These are phyloP conservation scores for Skeletonema costatum DNA, from an alignment of 108 stramenopile species.

Conservation along the genomic window DNA sequence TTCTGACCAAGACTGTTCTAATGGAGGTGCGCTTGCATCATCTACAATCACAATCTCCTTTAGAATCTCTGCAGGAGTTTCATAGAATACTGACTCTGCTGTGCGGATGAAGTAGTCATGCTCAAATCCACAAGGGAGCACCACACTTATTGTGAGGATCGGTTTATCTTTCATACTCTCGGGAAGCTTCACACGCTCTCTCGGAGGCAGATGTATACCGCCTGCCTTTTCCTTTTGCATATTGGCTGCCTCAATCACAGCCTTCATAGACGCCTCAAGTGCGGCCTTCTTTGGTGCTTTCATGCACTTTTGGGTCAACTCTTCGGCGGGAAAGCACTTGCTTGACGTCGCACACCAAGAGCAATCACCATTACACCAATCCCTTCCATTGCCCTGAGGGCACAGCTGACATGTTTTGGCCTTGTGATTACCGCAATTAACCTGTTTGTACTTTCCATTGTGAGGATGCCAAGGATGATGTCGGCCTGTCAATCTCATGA, in stretches of 20 bases:
- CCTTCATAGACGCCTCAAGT: background rate
- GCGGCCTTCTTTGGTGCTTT: background rate
- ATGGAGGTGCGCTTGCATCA: constrained; percentile 41
- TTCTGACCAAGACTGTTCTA: constrained; percentile 24
- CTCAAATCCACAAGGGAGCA: constrained; percentile 46
- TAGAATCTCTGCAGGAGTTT: constrained; percentile 33
- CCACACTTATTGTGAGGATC: constrained; percentile 39
- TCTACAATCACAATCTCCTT: constrained; percentile 47
- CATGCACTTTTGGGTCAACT: constrained; percentile 7
- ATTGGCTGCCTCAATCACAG: background rate
- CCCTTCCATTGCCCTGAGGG: constrained; percentile 42
- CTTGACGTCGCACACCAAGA: constrained; percentile 26
- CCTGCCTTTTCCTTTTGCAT: background rate
- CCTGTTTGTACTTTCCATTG: constrained; percentile 35
- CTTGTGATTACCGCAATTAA: constrained; percentile 46
- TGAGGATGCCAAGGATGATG: constrained; percentile 48
- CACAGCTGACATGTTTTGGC: constrained; percentile 36
- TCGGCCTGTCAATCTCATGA: constrained; percentile 43
- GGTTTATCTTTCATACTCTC: constrained; percentile 4
- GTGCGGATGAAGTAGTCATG: constrained; percentile 42
- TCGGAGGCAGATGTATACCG: background rate
- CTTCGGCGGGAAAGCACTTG: constrained; percentile 17
- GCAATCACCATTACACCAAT: constrained; percentile 53
- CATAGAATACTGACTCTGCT: constrained; percentile 30
- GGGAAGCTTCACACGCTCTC: constrained; percentile 22